Evolutionary conservation across 2,329 filamentous ascomycete genomes (phyloP).

Genomic region (Meredithiella fracta): DNA sequence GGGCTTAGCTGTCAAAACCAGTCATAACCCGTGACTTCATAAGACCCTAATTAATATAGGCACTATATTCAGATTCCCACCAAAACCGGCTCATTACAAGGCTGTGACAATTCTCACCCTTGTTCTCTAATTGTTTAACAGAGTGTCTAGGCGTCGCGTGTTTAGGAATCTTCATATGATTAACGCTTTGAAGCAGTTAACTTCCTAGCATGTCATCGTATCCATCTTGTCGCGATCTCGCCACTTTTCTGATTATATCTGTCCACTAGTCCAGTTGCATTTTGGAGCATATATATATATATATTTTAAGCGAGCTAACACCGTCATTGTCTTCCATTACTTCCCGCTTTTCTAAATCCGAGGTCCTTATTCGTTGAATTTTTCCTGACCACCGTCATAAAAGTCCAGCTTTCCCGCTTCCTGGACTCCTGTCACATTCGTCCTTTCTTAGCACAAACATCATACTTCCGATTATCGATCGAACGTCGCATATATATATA

Average conservation of each 20-base stretch:
- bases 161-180: slow-evolving; percentile 10
- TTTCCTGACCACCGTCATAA: too few species aligned
- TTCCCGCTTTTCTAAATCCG: too few species aligned
- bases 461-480: too few species aligned
- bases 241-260: background rate
- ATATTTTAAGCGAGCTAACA: background rate
- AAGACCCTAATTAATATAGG: background rate
- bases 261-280: background rate
- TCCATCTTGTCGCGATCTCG: background rate
- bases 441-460: too few species aligned
- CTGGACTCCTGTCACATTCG: background rate
- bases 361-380: too few species aligned
- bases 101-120: background rate
- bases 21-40: too few species aligned
- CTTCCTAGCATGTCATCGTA: background rate
- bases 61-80: too few species aligned
- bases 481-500: background rate
- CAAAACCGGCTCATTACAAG: background rate
- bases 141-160: background rate
- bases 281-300: too few species aligned
- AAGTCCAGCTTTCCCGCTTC: too few species aligned
- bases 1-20: too few species aligned
- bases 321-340: background rate
- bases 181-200: background rate
- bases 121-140: background rate